phyloP scores from a whole-genome alignment of 2,329 filamentous ascomycete genomes.

The Fusarium oxysporum region DNA sequence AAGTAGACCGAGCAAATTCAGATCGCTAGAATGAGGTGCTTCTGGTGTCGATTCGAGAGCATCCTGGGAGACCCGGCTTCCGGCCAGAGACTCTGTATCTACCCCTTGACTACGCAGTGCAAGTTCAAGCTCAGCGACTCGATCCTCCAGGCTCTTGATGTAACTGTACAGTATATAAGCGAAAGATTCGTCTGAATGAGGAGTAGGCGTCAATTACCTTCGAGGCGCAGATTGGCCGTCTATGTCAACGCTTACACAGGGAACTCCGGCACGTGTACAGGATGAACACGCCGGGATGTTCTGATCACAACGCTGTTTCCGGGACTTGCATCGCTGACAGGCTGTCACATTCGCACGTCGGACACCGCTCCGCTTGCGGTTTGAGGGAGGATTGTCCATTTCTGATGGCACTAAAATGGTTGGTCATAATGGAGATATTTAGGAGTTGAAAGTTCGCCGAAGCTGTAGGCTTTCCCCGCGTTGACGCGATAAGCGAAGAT shows the following conservation, averaged over 20 bases:
- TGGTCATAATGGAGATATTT: background rate
- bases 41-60: background rate
- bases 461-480: background rate
- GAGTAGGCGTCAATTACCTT: background rate
- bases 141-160: slow-evolving; percentile 44
- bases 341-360: slow-evolving; percentile 39
- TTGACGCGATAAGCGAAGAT: background rate
- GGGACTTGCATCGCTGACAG: slow-evolving; percentile 30
- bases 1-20: background rate
- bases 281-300: slow-evolving; percentile 37
- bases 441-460: background rate
- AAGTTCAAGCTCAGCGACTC: slow-evolving; percentile 40
- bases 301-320: slow-evolving; percentile 43
- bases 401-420: background rate
- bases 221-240: slow-evolving; percentile 29
- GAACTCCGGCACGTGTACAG: slow-evolving; percentile 22
- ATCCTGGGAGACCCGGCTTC: background rate
- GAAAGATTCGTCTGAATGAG: background rate
- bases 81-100: slow-evolving; percentile 1
- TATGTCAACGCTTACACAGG: slow-evolving; percentile 34
- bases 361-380: slow-evolving; percentile 21
- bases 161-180: slow-evolving; percentile 21
- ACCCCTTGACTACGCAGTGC: slow-evolving; percentile 6
- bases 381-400: background rate
- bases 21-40: background rate